Conservation (phyloP, 2,329 filamentous ascomycete species). For the Tolypocladium guangdongense region DNA sequence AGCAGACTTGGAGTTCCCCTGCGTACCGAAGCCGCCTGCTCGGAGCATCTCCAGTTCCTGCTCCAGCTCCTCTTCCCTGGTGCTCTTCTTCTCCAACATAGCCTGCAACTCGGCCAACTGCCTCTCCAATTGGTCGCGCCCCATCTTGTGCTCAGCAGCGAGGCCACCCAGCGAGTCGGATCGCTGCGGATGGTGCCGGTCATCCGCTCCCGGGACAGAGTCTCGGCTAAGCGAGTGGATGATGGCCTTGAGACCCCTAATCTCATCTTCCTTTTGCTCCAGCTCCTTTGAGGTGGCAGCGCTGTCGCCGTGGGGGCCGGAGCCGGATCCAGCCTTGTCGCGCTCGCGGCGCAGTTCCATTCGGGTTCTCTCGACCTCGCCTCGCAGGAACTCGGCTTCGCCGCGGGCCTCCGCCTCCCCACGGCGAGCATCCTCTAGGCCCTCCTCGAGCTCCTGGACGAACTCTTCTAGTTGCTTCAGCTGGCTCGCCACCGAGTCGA, state of each 20-base stretch:
- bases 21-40: constrained; percentile 20
- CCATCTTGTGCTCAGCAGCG: constrained; percentile 20
- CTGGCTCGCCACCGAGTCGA: constrained; percentile 82
- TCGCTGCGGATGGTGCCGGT: constrained; percentile 16
- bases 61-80: constrained; percentile 75
- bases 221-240: constrained; percentile 89
- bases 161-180: constrained; percentile 23
- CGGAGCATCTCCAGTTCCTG: constrained; percentile 64
- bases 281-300: constrained; percentile 58
- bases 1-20: constrained; percentile 14
- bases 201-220: constrained; percentile 36
- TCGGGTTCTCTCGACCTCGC: constrained; percentile 85
- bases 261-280: constrained; percentile 94
- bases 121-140: constrained; percentile 59
- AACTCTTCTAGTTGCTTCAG: constrained; percentile 92
- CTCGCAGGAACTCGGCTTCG: constrained; percentile 89
- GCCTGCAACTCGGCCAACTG: constrained; percentile 70
- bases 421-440: constrained; percentile 83
- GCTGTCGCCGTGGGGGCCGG: constrained; percentile 29
- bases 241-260: constrained; percentile 91
- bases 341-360: constrained; percentile 80
- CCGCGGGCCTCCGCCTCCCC: constrained; percentile 92
- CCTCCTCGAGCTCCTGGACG: constrained; percentile 93
- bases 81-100: constrained; percentile 59
- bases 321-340: constrained; percentile 52